These are phyloP conservation scores for Nicotiana tabacum DNA, from an alignment of 257 asterid species.

Conservation along the genomic window DNA sequence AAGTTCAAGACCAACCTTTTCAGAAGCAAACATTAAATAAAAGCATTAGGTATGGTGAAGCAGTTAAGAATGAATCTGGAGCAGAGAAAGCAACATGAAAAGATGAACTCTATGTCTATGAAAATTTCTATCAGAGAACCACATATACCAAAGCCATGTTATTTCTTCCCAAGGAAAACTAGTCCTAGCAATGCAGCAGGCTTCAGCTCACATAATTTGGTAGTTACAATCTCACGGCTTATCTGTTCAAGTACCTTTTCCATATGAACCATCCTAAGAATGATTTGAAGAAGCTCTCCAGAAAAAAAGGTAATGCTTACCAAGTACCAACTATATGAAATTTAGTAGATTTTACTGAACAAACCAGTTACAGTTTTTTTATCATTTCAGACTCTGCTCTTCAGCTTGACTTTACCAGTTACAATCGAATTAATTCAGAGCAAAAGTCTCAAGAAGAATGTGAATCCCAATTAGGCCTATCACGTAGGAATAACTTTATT, in stretches of 20 bases:
- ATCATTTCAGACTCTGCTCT: background rate
- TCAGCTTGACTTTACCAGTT: background rate
- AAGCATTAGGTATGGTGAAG: background rate
- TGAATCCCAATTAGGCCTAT: background rate
- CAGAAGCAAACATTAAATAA: background rate
- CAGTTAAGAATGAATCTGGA: background rate
- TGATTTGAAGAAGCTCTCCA: background rate
- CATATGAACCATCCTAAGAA: background rate
- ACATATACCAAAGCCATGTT: slow-evolving; percentile 3
- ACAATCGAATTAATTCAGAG: background rate
- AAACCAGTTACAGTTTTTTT: background rate
- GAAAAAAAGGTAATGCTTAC: background rate
- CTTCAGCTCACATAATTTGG: background rate
- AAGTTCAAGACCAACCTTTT: slow-evolving; percentile 14
- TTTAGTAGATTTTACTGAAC: background rate
- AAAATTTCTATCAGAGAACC: background rate
- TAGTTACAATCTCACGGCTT: background rate
- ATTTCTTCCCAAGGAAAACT: background rate
- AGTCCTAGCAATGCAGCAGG: background rate
- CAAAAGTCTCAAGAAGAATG: background rate
- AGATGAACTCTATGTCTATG: background rate
- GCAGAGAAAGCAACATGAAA: background rate
- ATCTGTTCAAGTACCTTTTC: background rate
- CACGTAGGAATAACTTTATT: background rate
- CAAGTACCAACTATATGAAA: background rate